phyloP scores from a whole-genome alignment of 2,329 filamentous ascomycete species.

The Aspergillus aculeatinus region DNA sequence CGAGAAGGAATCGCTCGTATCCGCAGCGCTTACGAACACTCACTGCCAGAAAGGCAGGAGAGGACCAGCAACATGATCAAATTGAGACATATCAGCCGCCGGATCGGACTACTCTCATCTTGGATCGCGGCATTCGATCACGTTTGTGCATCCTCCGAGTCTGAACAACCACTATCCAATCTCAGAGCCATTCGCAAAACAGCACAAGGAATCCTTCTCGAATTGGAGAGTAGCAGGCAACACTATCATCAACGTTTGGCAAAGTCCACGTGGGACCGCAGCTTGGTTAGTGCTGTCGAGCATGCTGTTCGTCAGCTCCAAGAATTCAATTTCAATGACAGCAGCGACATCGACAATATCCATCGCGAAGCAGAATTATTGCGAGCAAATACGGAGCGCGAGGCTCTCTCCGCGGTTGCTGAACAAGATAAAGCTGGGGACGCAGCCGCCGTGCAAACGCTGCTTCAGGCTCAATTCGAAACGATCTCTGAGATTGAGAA shows the following conservation, averaged over 20 bases:
- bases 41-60: slow-evolving; percentile 73
- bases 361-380: slow-evolving; percentile 81
- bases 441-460: slow-evolving; percentile 72
- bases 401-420: slow-evolving; percentile 71
- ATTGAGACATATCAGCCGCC: slow-evolving; percentile 75
- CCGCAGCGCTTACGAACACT: slow-evolving; percentile 79
- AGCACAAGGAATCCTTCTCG: slow-evolving; percentile 80
- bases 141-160: slow-evolving; percentile 70
- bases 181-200: slow-evolving; percentile 78
- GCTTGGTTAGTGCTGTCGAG: slow-evolving; percentile 81
- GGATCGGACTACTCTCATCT: slow-evolving; percentile 79
- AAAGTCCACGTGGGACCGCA: slow-evolving; percentile 81
- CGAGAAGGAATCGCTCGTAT: slow-evolving; percentile 79
- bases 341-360: slow-evolving; percentile 68
- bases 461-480: slow-evolving; percentile 89
- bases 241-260: slow-evolving; percentile 83
- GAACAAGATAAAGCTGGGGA: slow-evolving; percentile 84
- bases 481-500: slow-evolving; percentile 80
- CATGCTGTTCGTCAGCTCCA: slow-evolving; percentile 78
- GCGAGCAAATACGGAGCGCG: slow-evolving; percentile 77
- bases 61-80: slow-evolving; percentile 78
- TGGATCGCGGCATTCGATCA: slow-evolving; percentile 93
- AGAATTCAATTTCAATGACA: slow-evolving; percentile 65
- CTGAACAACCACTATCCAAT: slow-evolving; percentile 65
- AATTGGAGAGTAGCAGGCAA: slow-evolving; percentile 85